These are phyloP conservation scores for Lathyrus sativus DNA, from an alignment of 306 rosid species.

Conservation along the genomic window DNA sequence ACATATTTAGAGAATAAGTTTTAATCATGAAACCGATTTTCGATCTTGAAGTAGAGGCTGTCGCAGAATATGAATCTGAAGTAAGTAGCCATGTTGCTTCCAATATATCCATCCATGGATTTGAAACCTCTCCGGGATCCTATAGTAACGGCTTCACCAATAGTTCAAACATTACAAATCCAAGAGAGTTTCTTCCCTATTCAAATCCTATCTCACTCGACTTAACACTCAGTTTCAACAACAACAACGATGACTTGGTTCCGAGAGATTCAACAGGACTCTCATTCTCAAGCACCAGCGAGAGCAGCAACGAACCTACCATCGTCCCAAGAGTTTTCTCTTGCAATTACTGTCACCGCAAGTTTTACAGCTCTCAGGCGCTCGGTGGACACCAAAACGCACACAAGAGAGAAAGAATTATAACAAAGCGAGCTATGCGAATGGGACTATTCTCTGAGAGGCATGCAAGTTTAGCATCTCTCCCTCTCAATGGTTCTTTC, in stretches of 20 bases:
- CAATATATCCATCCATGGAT: slow-evolving; percentile 52
- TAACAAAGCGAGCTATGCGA: slow-evolving; percentile 79
- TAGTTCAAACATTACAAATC: slow-evolving; percentile 40
- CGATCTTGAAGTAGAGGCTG: slow-evolving; percentile 80
- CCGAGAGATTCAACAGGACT: slow-evolving; percentile 54
- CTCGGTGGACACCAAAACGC: slow-evolving; percentile 98
- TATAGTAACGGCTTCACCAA: slow-evolving; percentile 47
- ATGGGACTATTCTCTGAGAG: slow-evolving; percentile 77
- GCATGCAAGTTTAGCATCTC: slow-evolving; percentile 70
- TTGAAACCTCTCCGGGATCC: slow-evolving; percentile 48
- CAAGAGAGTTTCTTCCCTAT: slow-evolving; percentile 33
- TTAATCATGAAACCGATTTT: slow-evolving; percentile 60
- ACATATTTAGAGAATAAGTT: slow-evolving; percentile 28
- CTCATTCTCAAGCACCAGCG: slow-evolving; percentile 81
- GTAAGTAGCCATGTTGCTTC: slow-evolving; percentile 86
- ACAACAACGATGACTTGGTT: slow-evolving; percentile 43
- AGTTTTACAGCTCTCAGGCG: slow-evolving; percentile 89
- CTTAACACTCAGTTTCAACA: slow-evolving; percentile 64
- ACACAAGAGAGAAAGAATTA: slow-evolving; percentile 77
- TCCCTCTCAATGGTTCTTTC: slow-evolving; percentile 79
- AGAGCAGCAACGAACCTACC: slow-evolving; percentile 66
- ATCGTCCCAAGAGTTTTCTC: slow-evolving; percentile 57
- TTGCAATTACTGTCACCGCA: slow-evolving; percentile 89
- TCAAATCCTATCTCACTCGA: slow-evolving; percentile 57
- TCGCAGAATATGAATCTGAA: slow-evolving; percentile 63